phyloP scores from a whole-genome alignment of 495 filamentous ascomycete genomes.

The Neurospora africana region DNA sequence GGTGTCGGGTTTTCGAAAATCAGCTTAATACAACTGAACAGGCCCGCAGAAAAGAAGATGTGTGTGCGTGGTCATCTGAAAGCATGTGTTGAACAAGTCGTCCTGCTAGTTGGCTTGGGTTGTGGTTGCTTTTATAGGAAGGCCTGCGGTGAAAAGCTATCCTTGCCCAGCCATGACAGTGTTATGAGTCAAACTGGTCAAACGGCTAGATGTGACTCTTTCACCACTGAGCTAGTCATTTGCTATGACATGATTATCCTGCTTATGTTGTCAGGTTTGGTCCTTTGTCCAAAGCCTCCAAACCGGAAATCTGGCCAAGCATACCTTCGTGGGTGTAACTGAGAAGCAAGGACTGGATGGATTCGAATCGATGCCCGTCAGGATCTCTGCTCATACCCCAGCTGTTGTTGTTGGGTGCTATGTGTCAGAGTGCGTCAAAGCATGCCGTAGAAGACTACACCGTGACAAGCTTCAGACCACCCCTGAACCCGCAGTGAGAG shows the following conservation, averaged over 20 bases:
- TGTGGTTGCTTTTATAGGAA: background rate
- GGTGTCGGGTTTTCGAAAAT: background rate
- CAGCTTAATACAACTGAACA: fast-evolving
- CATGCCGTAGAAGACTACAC: background rate
- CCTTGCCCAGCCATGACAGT: background rate
- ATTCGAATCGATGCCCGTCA: background rate
- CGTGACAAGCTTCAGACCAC: background rate
- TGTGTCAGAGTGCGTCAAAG: background rate
- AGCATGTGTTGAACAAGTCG: background rate
- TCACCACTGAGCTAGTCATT: background rate
- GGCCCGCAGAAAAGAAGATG: background rate
- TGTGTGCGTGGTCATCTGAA: background rate
- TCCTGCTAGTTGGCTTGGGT: background rate
- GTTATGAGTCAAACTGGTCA: background rate
- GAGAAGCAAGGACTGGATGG: background rate
- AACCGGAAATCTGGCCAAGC: fast-evolving
- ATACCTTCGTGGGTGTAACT: background rate
- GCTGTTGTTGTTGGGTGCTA: background rate
- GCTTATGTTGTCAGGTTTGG: background rate
- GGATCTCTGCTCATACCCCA: background rate
- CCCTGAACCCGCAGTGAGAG: background rate
- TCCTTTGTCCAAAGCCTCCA: background rate
- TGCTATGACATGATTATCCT: background rate
- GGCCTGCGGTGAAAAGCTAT: background rate
- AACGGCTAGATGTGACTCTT: background rate